Base-by-base conservation (phyloP, 306 rosid genomes). In the Astragalus glycyphyllos region DNA sequence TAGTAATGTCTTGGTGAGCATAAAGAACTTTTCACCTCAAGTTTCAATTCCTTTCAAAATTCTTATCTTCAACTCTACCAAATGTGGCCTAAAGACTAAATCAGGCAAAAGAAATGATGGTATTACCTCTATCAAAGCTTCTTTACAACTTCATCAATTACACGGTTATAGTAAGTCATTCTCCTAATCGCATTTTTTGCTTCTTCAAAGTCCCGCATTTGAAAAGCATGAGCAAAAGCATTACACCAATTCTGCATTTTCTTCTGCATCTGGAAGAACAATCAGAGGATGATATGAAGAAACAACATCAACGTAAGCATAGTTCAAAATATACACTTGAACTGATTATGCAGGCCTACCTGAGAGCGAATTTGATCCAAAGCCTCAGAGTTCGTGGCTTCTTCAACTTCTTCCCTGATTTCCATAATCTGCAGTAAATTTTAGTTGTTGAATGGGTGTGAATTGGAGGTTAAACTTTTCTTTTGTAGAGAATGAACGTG, bases 331-430 rank as follows among this genome's bases (percentile, higher is more conserved):
- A 23, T 57, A 15, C 17, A 61, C 34, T 35, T 68, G 35, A 60
- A 69, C 11, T 13, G 47, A 74, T 68, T 5, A 38, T 47, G 17
- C 46, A 56, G 11, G 45, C 45, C 57, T 80, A 91, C 99, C 99
- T 83, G 81, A 16, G 88, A 77, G 56, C 58, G 92, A 76, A 94
- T 87, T 71, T 45, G 69, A 77, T 83, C 79, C 76, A 94, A 82
- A 47, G 81, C 83, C 71, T 82, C 84, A 44, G 96, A 65, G 58
- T 84, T 83, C 56, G 74, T 65, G 57, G 99, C 96, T 68, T 94
- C 99, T 82, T 89, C 96, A 69, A 94, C 97, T 17, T 79, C 95
- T 85, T 89, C 97, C 85, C 97, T 82, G 83, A 91, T 86, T 87
- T 94, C 99, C 91, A 94, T 35, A 48, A 94, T 89, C 99, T 91